phyloP scores from a whole-genome alignment of 2,329 filamentous ascomycete species.

The Aspergillus sp. region DNA sequence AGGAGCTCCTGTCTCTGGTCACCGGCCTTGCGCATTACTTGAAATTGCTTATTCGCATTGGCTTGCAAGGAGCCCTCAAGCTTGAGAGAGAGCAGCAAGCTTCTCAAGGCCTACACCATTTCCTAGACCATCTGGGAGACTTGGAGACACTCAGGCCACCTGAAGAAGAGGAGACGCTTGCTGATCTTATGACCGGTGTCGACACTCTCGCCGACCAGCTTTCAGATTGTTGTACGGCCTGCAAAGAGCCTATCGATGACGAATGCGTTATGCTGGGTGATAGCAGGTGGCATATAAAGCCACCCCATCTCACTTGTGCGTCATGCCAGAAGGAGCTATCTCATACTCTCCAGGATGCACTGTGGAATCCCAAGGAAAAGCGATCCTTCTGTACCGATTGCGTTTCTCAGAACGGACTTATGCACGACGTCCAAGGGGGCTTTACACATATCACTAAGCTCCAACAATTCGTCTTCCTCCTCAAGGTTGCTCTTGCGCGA shows the following conservation, averaged over 20 bases:
- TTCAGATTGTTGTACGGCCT: conserved; percentile 81
- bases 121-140: conserved; percentile 79
- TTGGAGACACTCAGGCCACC: conserved; percentile 72
- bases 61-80: conserved; percentile 87
- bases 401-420: conserved; percentile 50
- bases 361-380: conserved; percentile 68
- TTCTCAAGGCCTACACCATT: conserved; percentile 74
- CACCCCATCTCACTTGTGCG: conserved; percentile 66
- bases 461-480: conserved; percentile 89
- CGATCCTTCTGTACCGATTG: conserved; percentile 73
- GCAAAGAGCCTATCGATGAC: conserved; percentile 87
- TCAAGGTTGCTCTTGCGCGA: conserved; percentile 86
- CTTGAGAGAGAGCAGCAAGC: conserved; percentile 80
- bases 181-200: conserved; percentile 67
- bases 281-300: conserved; percentile 75
- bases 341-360: conserved; percentile 66
- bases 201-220: conserved; percentile 69
- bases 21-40: conserved; percentile 96
- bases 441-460: conserved; percentile 81
- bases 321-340: conserved; percentile 75
- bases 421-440: conserved; percentile 58
- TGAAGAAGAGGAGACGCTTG: conserved; percentile 62
- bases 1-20: conserved; percentile 95
- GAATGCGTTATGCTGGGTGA: conserved; percentile 79
- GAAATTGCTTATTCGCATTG: conserved; percentile 95